These are phyloP conservation scores for Rhizopogon vulgaris DNA, from an alignment of 768 basidiomycete genomes.

Conservation along the genomic window DNA sequence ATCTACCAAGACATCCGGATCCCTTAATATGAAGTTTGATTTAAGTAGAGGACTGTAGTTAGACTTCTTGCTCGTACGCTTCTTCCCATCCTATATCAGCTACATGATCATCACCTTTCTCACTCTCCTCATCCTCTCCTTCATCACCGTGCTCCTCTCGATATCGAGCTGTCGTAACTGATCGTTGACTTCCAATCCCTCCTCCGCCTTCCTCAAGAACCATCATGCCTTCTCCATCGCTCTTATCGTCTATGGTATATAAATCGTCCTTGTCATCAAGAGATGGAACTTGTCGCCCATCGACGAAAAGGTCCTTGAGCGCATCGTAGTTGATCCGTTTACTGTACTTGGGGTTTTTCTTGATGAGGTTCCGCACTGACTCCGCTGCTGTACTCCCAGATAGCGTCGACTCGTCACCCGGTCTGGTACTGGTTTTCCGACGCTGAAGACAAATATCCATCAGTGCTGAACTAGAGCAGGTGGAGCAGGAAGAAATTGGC, in stretches of 20 bases:
- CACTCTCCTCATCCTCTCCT: conserved; percentile 28
- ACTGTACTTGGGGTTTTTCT: conserved; percentile 84
- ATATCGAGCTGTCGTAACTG: conserved; percentile 21
- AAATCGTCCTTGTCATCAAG: conserved; percentile 42
- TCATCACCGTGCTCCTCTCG: conserved; percentile 9
- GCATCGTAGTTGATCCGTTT: conserved; percentile 94
- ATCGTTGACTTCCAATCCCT: conserved; percentile 24
- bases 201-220: conserved; percentile 36
- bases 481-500: conserved; percentile 12
- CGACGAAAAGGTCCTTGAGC: conserved; percentile 70
- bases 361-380: conserved; percentile 47
- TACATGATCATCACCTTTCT: conserved; percentile 33
- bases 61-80: conserved; percentile 69
- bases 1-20: neutral
- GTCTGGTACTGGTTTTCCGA: conserved; percentile 58
- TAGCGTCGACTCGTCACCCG: conserved; percentile 67
- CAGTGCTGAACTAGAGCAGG: conserved; percentile 3
- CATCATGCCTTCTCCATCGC: conserved; percentile 32
- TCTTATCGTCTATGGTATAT: conserved; percentile 47
- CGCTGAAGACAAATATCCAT: conserved; percentile 39
- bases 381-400: conserved; percentile 29
- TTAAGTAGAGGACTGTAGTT: neutral
- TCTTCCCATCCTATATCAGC: conserved; percentile 37
- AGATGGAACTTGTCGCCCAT: conserved; percentile 18
- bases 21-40: neutral